Conservation (phyloP, 805 yeast species). For the Saccharomyces paradoxus region DNA sequence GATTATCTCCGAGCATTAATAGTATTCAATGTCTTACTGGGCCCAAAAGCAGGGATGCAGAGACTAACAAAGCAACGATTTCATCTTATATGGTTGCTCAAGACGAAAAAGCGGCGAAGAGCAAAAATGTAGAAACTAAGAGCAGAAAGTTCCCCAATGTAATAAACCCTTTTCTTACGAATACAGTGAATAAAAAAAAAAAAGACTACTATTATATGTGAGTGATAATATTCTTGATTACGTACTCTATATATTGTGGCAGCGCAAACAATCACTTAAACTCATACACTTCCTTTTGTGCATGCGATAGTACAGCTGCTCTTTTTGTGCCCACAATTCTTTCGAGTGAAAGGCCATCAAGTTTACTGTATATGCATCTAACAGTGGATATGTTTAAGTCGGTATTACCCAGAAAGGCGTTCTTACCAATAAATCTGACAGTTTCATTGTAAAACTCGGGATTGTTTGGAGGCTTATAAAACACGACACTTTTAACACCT, state of each 20-base stretch:
- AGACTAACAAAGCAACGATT: not conserved
- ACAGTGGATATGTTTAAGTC: constrained; percentile 51
- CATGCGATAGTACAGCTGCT: constrained; percentile 60
- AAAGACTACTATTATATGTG: not conserved
- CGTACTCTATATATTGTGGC: not conserved
- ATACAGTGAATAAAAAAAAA: not conserved
- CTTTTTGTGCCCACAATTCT: constrained; percentile 73
- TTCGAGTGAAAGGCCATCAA: constrained; percentile 75
- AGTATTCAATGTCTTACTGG: not conserved
- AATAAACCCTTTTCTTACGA: not conserved
- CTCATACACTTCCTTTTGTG: constrained; percentile 68
- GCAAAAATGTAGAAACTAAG: not conserved
- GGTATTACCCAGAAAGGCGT: constrained; percentile 41
- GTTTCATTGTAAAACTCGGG: constrained; percentile 78
- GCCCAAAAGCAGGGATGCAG: not conserved
- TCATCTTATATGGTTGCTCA: not conserved
- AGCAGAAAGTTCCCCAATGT: not conserved
- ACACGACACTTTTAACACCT: constrained; percentile 75
- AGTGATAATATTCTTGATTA: not conserved
- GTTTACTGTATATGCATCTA: constrained; percentile 59
- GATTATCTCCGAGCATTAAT: not conserved
- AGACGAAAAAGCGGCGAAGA: not conserved
- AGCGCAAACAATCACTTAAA: constrained; percentile 36
- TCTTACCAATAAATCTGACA: constrained; percentile 56
- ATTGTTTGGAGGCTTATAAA: constrained; percentile 80